Evolutionary conservation across 768 basidiomycete species (phyloP).

Genomic region (Pulveroboletus sp.): DNA sequence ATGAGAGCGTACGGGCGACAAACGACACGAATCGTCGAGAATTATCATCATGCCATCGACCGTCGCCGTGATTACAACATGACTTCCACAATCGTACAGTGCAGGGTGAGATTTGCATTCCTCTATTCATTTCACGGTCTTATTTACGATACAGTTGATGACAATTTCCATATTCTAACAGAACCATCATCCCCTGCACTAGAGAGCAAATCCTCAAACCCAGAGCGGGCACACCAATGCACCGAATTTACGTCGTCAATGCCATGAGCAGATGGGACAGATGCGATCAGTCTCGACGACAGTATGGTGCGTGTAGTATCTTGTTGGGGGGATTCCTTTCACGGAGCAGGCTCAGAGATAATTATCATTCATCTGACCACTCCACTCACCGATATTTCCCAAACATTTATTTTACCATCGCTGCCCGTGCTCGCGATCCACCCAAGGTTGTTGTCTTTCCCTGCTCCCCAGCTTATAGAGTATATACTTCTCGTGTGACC

Average conservation of each 20-base stretch:
- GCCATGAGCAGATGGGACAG: slow-evolving; percentile 64
- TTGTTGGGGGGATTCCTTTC: slow-evolving; percentile 16
- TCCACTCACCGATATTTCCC: slow-evolving; percentile 60
- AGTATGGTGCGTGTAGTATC: slow-evolving; percentile 21
- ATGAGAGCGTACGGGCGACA: no score
- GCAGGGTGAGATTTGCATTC: no score
- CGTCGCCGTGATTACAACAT: no score
- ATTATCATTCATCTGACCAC: not conserved
- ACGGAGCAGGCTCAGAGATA: not conserved
- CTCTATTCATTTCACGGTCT: no score
- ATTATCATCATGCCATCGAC: no score
- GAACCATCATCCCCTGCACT: slow-evolving; percentile 85
- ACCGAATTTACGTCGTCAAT: slow-evolving; percentile 83
- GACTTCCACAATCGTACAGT: no score
- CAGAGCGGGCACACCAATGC: slow-evolving; percentile 72
- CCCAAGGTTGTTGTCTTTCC: slow-evolving; percentile 50
- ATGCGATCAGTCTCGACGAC: slow-evolving; percentile 47
- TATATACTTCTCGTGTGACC: slow-evolving; percentile 77
- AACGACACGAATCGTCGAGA: no score
- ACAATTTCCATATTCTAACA: slow-evolving; percentile 72
- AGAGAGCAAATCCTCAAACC: slow-evolving; percentile 63
- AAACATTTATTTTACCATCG: slow-evolving; percentile 80
- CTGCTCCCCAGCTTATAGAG: slow-evolving; percentile 66
- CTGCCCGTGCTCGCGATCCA: slow-evolving; percentile 84
- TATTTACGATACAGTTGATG: not conserved